A percentile compares a stretch with the other conserved stretches of the same genome.
phyloP scores from a whole-genome alignment of 176 grass and related monocot species.

The Thalia dealbata region DNA sequence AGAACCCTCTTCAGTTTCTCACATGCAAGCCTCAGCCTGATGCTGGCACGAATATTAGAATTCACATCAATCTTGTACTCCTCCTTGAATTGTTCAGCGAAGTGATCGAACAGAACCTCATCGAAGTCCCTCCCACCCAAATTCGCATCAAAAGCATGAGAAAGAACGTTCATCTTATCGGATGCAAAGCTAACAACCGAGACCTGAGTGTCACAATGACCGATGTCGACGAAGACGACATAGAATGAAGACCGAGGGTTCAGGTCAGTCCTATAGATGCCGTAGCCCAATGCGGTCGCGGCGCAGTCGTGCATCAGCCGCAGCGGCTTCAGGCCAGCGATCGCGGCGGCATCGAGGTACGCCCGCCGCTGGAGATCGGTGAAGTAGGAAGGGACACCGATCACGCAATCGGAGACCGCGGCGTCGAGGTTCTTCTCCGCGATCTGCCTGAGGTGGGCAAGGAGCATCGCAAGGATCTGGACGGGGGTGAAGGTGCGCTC shows the following conservation, averaged over 20 bases:
- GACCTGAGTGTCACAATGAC: constrained; percentile 83
- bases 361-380: constrained; percentile 62
- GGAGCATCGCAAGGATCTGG: constrained; percentile 78
- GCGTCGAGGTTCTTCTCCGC: constrained; percentile 58
- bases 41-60: constrained; percentile 56
- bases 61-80: constrained; percentile 52
- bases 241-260: constrained; percentile 14
- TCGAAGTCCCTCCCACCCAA: constrained; percentile 89
- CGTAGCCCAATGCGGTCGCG: constrained; percentile 79
- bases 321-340: constrained; percentile 66
- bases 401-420: constrained; percentile 55
- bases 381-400: constrained; percentile 93
- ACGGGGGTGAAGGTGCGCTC: constrained; percentile 44
- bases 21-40: constrained; percentile 57
- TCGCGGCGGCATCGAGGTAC: constrained; percentile 64
- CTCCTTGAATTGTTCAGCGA: constrained; percentile 46
- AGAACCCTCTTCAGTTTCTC: constrained; percentile 95
- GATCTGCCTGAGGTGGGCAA: constrained; percentile 54
- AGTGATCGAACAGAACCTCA: constrained; percentile 71
- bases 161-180: constrained; percentile 52
- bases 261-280: constrained; percentile 84
- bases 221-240: constrained; percentile 72
- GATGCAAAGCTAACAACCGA: constrained; percentile 47
- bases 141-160: constrained; percentile 70
- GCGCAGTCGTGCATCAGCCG: constrained; percentile 83